phyloP scores from a whole-genome alignment of 139 green algal genomes.

The Ettlia oleoabundans region DNA sequence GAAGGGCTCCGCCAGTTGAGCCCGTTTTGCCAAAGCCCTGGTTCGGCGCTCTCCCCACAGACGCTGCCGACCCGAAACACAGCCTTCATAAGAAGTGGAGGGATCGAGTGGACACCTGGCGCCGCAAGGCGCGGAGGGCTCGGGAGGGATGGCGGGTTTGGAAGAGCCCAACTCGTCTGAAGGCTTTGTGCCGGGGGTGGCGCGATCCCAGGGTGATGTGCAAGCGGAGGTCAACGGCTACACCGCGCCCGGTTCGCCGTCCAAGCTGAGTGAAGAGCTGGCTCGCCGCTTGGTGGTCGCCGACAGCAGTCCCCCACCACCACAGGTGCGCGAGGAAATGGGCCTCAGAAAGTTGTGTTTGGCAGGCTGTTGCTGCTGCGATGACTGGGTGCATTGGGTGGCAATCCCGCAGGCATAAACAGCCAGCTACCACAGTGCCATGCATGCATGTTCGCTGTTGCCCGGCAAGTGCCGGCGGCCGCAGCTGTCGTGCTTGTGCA shows the following conservation, averaged over 20 bases:
- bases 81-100: background rate
- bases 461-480: too few relatives aligned
- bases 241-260: background rate
- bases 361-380: background rate
- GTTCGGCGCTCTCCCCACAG: background rate
- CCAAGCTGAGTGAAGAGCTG: conserved; percentile 36
- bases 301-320: conserved; percentile 20
- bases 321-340: background rate
- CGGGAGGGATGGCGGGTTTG: background rate
- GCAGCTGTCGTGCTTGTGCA: too few relatives aligned
- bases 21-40: too few relatives aligned
- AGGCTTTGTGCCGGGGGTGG: background rate
- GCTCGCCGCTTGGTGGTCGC: conserved; percentile 16
- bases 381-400: too few relatives aligned
- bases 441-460: too few relatives aligned
- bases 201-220: background rate
- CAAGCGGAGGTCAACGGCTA: conserved; percentile 1
- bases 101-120: background rate
- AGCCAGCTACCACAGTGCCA: too few relatives aligned
- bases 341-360: too few relatives aligned
- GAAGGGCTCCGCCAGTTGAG: too few relatives aligned
- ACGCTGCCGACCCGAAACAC: background rate
- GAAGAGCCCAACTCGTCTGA: background rate
- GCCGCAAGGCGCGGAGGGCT: background rate
- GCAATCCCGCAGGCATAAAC: too few relatives aligned